Evolutionary conservation across 139 green algal species (phyloP).

Genomic region (Chlamydomonas applanata): DNA sequence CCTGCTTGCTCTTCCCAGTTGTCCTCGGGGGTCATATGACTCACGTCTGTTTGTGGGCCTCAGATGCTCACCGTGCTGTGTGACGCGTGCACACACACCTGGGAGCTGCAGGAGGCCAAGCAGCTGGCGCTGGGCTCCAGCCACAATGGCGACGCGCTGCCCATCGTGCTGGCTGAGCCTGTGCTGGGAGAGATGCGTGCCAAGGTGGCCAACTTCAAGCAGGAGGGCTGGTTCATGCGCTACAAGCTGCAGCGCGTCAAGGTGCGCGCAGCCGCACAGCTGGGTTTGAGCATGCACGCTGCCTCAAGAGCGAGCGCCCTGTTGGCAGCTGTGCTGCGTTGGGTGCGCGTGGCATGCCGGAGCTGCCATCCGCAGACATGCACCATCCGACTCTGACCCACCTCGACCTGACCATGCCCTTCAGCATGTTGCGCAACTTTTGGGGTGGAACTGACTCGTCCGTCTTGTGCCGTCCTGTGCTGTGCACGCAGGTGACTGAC

Average conservation of each 20-base stretch:
- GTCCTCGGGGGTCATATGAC: background rate
- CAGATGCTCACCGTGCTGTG: too few relatives aligned
- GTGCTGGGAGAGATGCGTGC: constrained; percentile 47
- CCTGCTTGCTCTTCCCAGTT: too few relatives aligned
- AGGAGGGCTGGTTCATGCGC: constrained; percentile 59
- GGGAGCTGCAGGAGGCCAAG: constrained; percentile 56
- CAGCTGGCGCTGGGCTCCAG: constrained; percentile 55
- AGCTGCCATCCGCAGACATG: too few relatives aligned
- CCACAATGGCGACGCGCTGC: constrained; percentile 34
- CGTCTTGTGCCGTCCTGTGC: background rate
- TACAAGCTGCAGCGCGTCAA: constrained; percentile 32
- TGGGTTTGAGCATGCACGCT: background rate
- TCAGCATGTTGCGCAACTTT: too few relatives aligned
- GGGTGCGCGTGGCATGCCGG: too few relatives aligned
- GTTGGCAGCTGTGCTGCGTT: too few relatives aligned
- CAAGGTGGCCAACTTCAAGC: constrained; percentile 46
- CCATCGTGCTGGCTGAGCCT: constrained; percentile 52
- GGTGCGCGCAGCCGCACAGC: background rate
- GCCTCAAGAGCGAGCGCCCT: too few relatives aligned
- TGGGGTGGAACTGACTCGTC: too few relatives aligned
- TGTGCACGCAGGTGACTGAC: background rate
- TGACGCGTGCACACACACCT: too few relatives aligned
- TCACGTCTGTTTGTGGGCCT: background rate
- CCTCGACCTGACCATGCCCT: too few relatives aligned
- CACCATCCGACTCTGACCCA: too few relatives aligned